phyloP scores from a whole-genome alignment of 768 basidiomycete species.

The Suillus fuscotomentosus region DNA sequence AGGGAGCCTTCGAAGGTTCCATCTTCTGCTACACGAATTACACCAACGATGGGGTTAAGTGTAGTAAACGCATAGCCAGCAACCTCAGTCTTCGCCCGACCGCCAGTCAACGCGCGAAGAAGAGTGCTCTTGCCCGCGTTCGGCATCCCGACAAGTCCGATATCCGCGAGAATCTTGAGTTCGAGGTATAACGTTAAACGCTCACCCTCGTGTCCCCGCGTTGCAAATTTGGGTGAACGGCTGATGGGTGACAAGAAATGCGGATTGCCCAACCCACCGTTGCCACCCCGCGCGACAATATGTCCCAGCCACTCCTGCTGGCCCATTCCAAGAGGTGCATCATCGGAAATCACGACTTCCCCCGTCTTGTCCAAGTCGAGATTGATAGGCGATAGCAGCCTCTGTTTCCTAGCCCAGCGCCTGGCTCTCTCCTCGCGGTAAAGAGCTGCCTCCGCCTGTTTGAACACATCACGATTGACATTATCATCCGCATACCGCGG shows the following conservation, averaged over 20 bases:
- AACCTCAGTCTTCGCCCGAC: slow-evolving; percentile 79
- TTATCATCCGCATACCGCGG: slow-evolving; percentile 66
- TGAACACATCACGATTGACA: slow-evolving; percentile 60
- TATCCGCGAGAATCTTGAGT: slow-evolving; percentile 90
- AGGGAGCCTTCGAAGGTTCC: slow-evolving; percentile 69
- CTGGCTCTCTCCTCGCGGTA: slow-evolving; percentile 63
- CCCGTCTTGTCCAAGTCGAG: slow-evolving; percentile 63
- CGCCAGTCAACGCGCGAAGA: slow-evolving; percentile 84
- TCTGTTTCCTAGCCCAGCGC: slow-evolving; percentile 44
- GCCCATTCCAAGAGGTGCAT: slow-evolving; percentile 64
- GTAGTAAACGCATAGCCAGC: slow-evolving; percentile 95
- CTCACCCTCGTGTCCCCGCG: slow-evolving; percentile 70
- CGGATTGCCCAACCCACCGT: slow-evolving; percentile 86
- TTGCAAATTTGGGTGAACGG: slow-evolving; percentile 85
- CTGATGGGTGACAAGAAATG: slow-evolving; percentile 68
- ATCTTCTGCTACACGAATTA: slow-evolving; percentile 80
- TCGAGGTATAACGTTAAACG: slow-evolving; percentile 82
- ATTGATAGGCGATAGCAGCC: slow-evolving; percentile 42
- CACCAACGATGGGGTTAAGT: slow-evolving; percentile 89
- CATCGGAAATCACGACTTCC: slow-evolving; percentile 36
- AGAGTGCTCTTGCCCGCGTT: slow-evolving; percentile 95
- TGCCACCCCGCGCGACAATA: slow-evolving; percentile 73
- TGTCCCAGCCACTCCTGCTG: slow-evolving; percentile 55
- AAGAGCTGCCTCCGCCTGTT: slow-evolving; percentile 63
- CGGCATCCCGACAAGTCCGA: slow-evolving; percentile 96